These are phyloP conservation scores for Hypoxylon fragiforme DNA, from an alignment of 495 filamentous ascomycete species.

Conservation along the genomic window DNA sequence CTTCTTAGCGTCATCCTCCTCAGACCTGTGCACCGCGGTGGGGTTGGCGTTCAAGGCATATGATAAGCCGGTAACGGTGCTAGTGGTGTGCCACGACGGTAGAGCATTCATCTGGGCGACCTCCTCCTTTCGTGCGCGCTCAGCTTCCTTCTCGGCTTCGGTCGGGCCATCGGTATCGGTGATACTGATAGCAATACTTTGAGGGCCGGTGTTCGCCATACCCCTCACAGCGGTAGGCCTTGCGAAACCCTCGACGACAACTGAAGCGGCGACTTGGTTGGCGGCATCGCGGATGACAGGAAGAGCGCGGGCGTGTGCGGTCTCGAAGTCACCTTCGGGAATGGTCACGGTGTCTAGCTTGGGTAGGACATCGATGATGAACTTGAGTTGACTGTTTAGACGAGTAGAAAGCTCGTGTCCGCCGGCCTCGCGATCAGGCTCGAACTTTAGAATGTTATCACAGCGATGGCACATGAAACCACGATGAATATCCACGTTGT, in stretches of 20 bases:
- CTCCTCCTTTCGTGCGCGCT: conserved; percentile 70
- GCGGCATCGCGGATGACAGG: conserved; percentile 63
- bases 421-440: conserved; percentile 61
- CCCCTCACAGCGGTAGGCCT: conserved; percentile 73
- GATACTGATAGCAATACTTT: conserved; percentile 76
- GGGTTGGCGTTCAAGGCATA: conserved; percentile 43
- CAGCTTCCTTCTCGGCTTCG: conserved; percentile 73
- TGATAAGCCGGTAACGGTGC: conserved; percentile 66
- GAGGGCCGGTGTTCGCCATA: conserved; percentile 64
- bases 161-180: conserved; percentile 73
- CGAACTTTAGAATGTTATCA: conserved; percentile 66
- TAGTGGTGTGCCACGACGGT: conserved; percentile 86
- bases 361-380: conserved; percentile 80
- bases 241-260: conserved; percentile 48
- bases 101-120: conserved; percentile 82
- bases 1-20: conserved; percentile 54
- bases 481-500: conserved; percentile 58
- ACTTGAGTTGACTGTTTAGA: conserved; percentile 83
- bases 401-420: conserved; percentile 89
- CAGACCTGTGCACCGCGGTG: conserved; percentile 52
- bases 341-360: conserved; percentile 82
- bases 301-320: conserved; percentile 63
- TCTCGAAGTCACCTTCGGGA: conserved; percentile 85
- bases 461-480: conserved; percentile 88
- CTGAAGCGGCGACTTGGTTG: conserved; percentile 61